Conservation (phyloP, 2,329 filamentous ascomycete species). For the Penicillium occitanis region DNA sequence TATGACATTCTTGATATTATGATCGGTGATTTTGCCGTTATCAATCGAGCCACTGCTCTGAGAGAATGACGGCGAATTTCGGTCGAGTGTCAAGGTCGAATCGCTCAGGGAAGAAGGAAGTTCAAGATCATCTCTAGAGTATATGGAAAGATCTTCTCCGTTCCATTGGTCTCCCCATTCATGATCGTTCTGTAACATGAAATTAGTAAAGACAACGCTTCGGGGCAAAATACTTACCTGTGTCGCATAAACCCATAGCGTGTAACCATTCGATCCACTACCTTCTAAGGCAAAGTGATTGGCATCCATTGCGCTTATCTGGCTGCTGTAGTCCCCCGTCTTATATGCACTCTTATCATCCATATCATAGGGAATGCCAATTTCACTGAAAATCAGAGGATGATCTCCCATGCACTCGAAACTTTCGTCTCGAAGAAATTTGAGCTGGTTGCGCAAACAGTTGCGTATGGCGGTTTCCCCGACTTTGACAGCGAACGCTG, state of each 20-base stretch:
- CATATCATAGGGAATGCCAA: slow-evolving; percentile 98
- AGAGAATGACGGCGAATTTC: slow-evolving; percentile 55
- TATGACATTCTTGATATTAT: slow-evolving; percentile 72
- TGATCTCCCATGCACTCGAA: slow-evolving; percentile 84
- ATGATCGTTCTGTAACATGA: slow-evolving; percentile 68
- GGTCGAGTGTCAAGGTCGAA: slow-evolving; percentile 39
- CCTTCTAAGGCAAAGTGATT: slow-evolving; percentile 93
- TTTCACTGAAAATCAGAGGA: slow-evolving; percentile 88
- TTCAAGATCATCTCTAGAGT: slow-evolving; percentile 75
- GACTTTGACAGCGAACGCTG: slow-evolving; percentile 87
- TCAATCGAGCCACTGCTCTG: slow-evolving; percentile 49
- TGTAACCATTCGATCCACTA: slow-evolving; percentile 77
- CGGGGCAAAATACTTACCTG: slow-evolving; percentile 51
- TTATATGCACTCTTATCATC: slow-evolving; percentile 94
- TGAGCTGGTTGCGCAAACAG: slow-evolving; percentile 84
- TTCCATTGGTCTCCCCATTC: slow-evolving; percentile 94
- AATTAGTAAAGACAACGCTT: slow-evolving; percentile 2
- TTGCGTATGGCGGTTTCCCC: slow-evolving; percentile 94
- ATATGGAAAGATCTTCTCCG: slow-evolving; percentile 91
- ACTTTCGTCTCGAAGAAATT: slow-evolving; percentile 79
- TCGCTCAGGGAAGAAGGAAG: slow-evolving; percentile 43
- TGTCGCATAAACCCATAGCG: slow-evolving; percentile 82
- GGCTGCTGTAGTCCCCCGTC: slow-evolving; percentile 91
- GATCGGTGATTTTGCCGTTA: slow-evolving; percentile 62
- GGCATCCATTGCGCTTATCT: slow-evolving; percentile 88